These are phyloP conservation scores for Vickermania ingenoplastis DNA, from an alignment of 208 protist species.

Conservation along the genomic window DNA sequence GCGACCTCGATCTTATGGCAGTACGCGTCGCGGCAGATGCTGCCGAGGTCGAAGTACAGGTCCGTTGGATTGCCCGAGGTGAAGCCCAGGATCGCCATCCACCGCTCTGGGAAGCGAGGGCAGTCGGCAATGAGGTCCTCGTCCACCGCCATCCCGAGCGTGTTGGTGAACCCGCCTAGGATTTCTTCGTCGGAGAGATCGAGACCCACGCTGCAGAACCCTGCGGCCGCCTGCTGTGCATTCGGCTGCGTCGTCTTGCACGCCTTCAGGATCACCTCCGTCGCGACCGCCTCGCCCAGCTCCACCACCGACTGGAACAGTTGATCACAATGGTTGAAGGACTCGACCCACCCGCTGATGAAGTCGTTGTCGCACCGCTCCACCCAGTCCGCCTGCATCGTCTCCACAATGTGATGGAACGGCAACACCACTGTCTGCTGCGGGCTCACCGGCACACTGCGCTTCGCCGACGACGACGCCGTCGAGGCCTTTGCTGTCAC, in stretches of 20 bases:
- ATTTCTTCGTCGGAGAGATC: conserved; percentile 71
- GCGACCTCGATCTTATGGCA: conserved; percentile 38
- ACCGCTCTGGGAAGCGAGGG: conserved; percentile 81
- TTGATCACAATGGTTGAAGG: conserved; percentile 58
- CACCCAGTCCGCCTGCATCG: conserved; percentile 74
- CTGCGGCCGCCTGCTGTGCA: conserved; percentile 72
- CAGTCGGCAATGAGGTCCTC: conserved; percentile 77
- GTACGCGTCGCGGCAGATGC: conserved; percentile 65
- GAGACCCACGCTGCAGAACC: conserved; percentile 71
- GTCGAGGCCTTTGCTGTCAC: background rate
- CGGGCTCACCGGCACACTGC: conserved; percentile 5
- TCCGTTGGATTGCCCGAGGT: conserved; percentile 69
- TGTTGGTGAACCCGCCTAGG: conserved; percentile 56
- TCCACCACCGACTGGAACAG: conserved; percentile 34
- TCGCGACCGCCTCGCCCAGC: conserved; percentile 53
- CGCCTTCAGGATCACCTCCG: conserved; percentile 63
- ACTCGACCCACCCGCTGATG: conserved; percentile 66
- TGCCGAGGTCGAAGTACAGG: conserved; percentile 75
- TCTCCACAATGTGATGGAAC: conserved; percentile 60
- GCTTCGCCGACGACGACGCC: background rate
- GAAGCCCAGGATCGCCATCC: conserved; percentile 73
- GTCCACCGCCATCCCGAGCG: conserved; percentile 59
- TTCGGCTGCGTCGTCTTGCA: conserved; percentile 79
- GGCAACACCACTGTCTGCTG: conserved; percentile 22
- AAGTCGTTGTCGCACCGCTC: conserved; percentile 66